Percentiles rank a stretch among this genome's conserved stretches.
These are phyloP conservation scores for Asterophora lycoperdoides DNA, from an alignment of 768 basidiomycete species.

Conservation along the genomic window DNA sequence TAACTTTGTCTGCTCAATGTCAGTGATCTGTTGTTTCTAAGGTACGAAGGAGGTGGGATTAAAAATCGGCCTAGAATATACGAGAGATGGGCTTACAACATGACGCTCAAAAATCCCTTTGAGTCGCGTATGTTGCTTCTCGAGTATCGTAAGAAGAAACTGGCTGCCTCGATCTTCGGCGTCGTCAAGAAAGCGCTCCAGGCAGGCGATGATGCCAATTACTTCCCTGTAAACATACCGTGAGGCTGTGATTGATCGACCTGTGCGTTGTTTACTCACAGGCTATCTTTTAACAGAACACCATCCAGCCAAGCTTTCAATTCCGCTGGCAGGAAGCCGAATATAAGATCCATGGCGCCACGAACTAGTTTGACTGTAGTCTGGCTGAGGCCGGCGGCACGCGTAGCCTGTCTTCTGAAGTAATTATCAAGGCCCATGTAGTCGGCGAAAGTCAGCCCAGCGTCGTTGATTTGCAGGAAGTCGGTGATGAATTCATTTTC, in stretches of 20 bases:
- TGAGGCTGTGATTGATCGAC: neutral
- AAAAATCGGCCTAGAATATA: neutral
- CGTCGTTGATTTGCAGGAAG: conserved; percentile 89
- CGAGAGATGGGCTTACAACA: conserved; percentile 41
- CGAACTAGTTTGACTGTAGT: conserved; percentile 77
- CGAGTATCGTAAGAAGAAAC: conserved; percentile 67
- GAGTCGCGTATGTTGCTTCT: conserved; percentile 78
- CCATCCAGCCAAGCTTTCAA: conserved; percentile 82
- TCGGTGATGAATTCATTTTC: conserved; percentile 89
- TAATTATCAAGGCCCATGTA: conserved; percentile 93
- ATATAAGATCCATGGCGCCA: conserved; percentile 90
- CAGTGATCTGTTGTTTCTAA: conserved; percentile 82
- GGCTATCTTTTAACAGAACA: conserved; percentile 66
- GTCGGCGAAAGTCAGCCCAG: conserved; percentile 89
- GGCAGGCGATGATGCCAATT: conserved; percentile 71
- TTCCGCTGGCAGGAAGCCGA: conserved; percentile 85
- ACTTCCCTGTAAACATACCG: conserved; percentile 56
- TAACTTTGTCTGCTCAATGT: conserved; percentile 86
- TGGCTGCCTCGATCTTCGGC: conserved; percentile 77
- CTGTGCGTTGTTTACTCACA: conserved; percentile 43
- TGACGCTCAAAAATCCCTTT: conserved; percentile 76
- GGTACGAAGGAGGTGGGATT: neutral
- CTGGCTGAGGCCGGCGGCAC: conserved; percentile 60
- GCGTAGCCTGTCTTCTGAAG: conserved; percentile 87
- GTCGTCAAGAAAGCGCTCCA: conserved; percentile 74